Conservation (phyloP, 495 filamentous ascomycete species). For the Clohesyomyces aquaticus region DNA sequence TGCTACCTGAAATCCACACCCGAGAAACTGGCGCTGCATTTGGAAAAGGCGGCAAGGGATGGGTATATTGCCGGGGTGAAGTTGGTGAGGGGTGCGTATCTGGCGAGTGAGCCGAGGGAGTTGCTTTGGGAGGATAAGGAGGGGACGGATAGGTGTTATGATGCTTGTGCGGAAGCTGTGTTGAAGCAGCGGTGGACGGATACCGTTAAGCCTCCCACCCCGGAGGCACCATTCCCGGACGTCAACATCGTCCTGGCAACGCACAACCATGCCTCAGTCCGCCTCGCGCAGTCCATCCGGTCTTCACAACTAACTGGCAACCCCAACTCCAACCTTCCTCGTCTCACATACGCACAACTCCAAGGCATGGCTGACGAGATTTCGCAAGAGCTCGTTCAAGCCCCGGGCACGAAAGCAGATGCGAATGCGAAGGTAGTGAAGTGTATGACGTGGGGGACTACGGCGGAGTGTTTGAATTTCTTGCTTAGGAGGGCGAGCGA, state of each 20-base stretch:
- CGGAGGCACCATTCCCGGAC: slow-evolving; percentile 55
- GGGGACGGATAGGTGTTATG: slow-evolving; percentile 73
- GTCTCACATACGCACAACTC: slow-evolving; percentile 82
- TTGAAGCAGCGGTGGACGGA: slow-evolving; percentile 54
- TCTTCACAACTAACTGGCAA: slow-evolving; percentile 52
- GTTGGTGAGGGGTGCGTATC: slow-evolving; percentile 89
- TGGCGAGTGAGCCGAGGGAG: slow-evolving; percentile 76
- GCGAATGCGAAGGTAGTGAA: slow-evolving; percentile 68
- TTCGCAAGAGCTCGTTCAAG: slow-evolving; percentile 71
- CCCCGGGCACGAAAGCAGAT: slow-evolving; percentile 46
- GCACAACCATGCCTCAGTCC: slow-evolving; percentile 87
- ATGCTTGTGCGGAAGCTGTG: slow-evolving; percentile 62
- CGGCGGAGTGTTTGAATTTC: slow-evolving; percentile 93
- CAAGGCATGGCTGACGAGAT: slow-evolving; percentile 98
- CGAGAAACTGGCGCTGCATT: slow-evolving; percentile 64
- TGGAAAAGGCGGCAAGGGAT: slow-evolving; percentile 65
- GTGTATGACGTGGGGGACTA: slow-evolving; percentile 89
- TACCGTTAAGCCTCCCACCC: slow-evolving; percentile 36
- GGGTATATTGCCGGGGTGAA: slow-evolving; percentile 85
- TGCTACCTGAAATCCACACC: slow-evolving; percentile 79
- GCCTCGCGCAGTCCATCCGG: slow-evolving; percentile 66
- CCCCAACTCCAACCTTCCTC: slow-evolving; percentile 11
- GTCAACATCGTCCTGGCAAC: slow-evolving; percentile 79
- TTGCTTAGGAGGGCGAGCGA: slow-evolving; percentile 82
- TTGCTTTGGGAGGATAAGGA: slow-evolving; percentile 80